phyloP scores from a whole-genome alignment of 345 rosid species.

The Theobroma cacao region DNA sequence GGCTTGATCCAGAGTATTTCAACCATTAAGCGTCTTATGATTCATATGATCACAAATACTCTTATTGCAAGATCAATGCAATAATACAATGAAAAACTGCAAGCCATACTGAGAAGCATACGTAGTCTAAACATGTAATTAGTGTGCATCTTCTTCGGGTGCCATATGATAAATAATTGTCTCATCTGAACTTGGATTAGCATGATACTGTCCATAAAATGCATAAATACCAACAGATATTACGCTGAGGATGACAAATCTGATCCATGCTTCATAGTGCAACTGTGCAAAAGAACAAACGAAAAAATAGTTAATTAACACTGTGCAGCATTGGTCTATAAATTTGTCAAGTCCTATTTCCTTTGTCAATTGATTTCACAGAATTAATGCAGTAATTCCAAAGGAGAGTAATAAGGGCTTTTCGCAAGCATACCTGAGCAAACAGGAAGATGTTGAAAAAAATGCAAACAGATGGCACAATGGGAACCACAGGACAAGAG shows the following conservation, averaged over 20 bases:
- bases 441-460: slow-evolving; percentile 91
- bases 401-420: background rate
- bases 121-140: background rate
- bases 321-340: background rate
- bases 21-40: background rate
- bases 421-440: slow-evolving; percentile 67
- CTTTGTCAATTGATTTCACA: background rate
- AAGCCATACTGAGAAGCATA: background rate
- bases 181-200: slow-evolving; percentile 53
- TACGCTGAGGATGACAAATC: slow-evolving; percentile 70
- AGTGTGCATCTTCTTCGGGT: slow-evolving; percentile 33
- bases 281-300: slow-evolving; percentile 43
- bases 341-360: slow-evolving; percentile 9
- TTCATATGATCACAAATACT: background rate
- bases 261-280: slow-evolving; percentile 90
- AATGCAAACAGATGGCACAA: slow-evolving; percentile 74
- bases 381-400: background rate
- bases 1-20: background rate
- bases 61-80: background rate
- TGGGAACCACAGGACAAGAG: slow-evolving; percentile 87
- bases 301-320: background rate
- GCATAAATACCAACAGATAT: slow-evolving; percentile 64
- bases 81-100: background rate
- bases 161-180: slow-evolving; percentile 55
- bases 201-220: slow-evolving; percentile 81